phyloP scores from a whole-genome alignment of 192 early-diverging fungal species.

The Gryganskiella cystojenkinii region DNA sequence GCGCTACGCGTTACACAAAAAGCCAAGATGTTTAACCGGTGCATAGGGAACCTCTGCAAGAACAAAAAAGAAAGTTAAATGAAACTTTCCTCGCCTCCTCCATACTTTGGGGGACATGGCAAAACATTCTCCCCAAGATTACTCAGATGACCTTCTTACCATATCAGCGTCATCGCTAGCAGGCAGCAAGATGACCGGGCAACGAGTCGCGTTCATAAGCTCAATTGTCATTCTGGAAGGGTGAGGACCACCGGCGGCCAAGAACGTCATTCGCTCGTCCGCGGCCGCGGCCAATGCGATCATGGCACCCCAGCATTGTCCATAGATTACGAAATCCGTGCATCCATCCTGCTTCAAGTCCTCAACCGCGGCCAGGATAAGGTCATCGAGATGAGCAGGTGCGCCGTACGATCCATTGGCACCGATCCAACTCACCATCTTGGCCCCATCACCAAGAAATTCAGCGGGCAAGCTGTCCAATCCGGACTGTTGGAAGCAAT shows the following conservation, averaged over 20 bases:
- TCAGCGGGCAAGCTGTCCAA: neutral
- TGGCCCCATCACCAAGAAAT: slow-evolving; percentile 30
- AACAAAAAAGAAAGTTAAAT: neutral
- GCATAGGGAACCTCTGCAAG: neutral
- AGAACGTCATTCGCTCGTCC: slow-evolving; percentile 47
- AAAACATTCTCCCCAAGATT: no score
- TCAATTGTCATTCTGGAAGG: slow-evolving; percentile 61
- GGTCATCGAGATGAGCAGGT: slow-evolving; percentile 14
- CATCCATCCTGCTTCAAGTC: slow-evolving; percentile 52
- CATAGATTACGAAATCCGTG: slow-evolving; percentile 56
- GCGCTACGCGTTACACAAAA: no score
- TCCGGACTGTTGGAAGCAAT: slow-evolving; percentile 66
- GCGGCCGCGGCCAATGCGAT: slow-evolving; percentile 58
- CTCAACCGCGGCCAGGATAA: slow-evolving; percentile 24
- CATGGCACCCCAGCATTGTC: slow-evolving; percentile 77
- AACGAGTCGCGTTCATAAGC: slow-evolving; percentile 56
- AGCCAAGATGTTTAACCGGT: no score
- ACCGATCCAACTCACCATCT: slow-evolving; percentile 52
- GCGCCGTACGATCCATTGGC: slow-evolving; percentile 29
- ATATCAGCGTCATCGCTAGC: slow-evolving; percentile 67
- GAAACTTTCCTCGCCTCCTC: slow-evolving; percentile 5
- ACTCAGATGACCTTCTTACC: no score
- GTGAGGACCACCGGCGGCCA: slow-evolving; percentile 66
- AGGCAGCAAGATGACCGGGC: slow-evolving; percentile 70
- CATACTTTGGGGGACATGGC: no score